These are phyloP conservation scores for Gamsiella multidivaricata DNA, from an alignment of 192 early-diverging fungal species.

Conservation along the genomic window DNA sequence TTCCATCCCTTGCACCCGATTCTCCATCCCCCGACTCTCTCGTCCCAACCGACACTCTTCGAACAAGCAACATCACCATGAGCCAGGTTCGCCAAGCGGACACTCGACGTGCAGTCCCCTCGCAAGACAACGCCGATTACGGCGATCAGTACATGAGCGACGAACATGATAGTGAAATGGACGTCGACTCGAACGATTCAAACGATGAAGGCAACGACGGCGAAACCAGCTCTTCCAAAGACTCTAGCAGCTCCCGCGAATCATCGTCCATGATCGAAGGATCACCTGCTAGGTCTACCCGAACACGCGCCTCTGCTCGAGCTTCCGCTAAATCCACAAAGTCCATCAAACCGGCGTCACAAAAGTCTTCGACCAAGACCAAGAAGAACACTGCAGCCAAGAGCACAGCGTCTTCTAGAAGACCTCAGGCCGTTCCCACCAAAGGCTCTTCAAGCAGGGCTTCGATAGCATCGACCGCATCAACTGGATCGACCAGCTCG, in stretches of 20 bases:
- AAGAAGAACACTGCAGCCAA: constrained; percentile 5
- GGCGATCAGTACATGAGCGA: constrained; percentile 33
- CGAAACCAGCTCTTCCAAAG: neutral
- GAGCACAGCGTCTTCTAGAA: neutral
- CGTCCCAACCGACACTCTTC: constrained; percentile 20
- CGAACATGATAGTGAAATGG: constrained; percentile 26
- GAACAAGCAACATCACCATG: neutral
- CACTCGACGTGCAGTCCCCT: neutral
- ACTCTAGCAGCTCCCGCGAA: constrained; percentile 12
- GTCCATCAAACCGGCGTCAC: neutral
- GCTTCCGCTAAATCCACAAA: constrained; percentile 4
- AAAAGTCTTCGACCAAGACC: constrained; percentile 2
- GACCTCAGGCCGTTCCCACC: neutral
- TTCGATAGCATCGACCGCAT: neutral
- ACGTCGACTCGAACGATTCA: constrained; percentile 30
- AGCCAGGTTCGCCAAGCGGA: neutral
- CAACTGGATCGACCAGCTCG: too few relatives aligned
- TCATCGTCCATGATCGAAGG: constrained; percentile 1
- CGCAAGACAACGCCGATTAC: neutral
- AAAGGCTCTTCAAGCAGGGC: neutral
- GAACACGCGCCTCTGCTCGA: constrained; percentile 13
- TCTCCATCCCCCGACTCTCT: constrained; percentile 23
- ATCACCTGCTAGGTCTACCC: neutral
- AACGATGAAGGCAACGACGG: constrained; percentile 20
- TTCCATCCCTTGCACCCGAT: constrained; percentile 30